Evolutionary conservation across 1,139 yeast genomes (phyloP).

Genomic region (Meyerozyma carpophila): DNA sequence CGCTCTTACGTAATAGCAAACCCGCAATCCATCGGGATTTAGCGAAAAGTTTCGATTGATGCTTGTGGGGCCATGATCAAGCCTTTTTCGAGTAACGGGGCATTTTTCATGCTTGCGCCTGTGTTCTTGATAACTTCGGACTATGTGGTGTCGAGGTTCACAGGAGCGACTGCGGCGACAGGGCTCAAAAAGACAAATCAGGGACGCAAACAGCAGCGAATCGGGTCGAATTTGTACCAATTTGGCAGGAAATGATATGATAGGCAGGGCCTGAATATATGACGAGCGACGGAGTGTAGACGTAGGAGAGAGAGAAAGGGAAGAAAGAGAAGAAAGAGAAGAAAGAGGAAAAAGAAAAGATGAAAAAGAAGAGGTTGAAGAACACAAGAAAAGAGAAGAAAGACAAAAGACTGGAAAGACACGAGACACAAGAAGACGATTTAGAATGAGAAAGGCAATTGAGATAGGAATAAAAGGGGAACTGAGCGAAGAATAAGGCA

Average conservation of each 20-base stretch:
- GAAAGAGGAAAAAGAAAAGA: neutral
- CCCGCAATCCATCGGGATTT: neutral
- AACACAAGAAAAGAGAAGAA: neutral
- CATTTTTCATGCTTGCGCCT: slow-evolving; percentile 20
- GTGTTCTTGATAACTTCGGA: slow-evolving; percentile 21
- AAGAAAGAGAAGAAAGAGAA: neutral
- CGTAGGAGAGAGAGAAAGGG: neutral
- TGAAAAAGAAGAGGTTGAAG: neutral
- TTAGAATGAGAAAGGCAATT: no score
- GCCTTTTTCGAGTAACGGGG: slow-evolving; percentile 15
- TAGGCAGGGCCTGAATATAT: neutral
- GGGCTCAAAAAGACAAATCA: slow-evolving; percentile 8
- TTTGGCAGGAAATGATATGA: neutral
- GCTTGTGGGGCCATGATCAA: slow-evolving; percentile 7
- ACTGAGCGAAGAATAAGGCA: no score
- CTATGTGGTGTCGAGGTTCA: slow-evolving; percentile 16
- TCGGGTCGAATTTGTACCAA: neutral
- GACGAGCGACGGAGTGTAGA: neutral
- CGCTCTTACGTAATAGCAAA: neutral
- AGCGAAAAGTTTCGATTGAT: neutral
- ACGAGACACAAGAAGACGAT: neutral
- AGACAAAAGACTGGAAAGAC: neutral
- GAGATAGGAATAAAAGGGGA: no score
- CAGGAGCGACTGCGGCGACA: slow-evolving; percentile 12
- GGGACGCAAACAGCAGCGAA: slow-evolving; percentile 1